Conservation (phyloP, 1,139 yeast species). For the Suhomyces wounanorum region DNA sequence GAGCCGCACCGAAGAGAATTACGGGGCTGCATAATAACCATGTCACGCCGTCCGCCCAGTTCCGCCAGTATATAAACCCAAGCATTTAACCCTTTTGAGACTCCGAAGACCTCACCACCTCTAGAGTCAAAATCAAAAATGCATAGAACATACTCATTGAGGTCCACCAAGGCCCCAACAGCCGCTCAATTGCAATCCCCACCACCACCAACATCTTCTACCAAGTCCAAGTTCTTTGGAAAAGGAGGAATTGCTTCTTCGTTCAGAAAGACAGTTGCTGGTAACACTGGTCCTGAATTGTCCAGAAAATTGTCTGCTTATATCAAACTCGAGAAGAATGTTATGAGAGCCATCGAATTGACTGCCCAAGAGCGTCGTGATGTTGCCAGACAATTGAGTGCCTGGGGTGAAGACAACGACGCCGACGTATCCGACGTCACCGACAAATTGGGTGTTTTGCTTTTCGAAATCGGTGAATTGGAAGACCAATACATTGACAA, state of each 20-base stretch:
- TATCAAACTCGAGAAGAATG: constrained; percentile 95
- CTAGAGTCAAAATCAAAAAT: constrained; percentile 37
- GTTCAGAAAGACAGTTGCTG: constrained; percentile 87
- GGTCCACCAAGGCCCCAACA: constrained; percentile 94
- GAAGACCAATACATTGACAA: constrained; percentile 98
- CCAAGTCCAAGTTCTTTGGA: constrained; percentile 86
- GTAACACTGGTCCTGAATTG: constrained; percentile 92
- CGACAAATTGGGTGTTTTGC: constrained; percentile 92
- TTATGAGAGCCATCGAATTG: constrained; percentile 90
- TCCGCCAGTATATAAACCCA: constrained; percentile 11
- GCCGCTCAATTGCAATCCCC: constrained; percentile 94
- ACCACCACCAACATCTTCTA: constrained; percentile 89
- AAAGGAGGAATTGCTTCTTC: constrained; percentile 80
- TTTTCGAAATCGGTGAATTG: constrained; percentile 95
- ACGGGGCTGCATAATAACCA: constrained; percentile 11
- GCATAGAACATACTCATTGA: constrained; percentile 98
- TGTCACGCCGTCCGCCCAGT: constrained; percentile 11
- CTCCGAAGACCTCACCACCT: background rate
- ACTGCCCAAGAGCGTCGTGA: constrained; percentile 95
- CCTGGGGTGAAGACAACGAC: constrained; percentile 98
- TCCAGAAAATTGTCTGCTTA: constrained; percentile 86
- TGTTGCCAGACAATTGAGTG: constrained; percentile 92
- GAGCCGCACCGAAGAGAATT: constrained; percentile 11
- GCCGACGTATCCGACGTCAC: constrained; percentile 97
- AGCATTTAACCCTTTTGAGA: background rate